These are phyloP conservation scores for Phyllachora maydis DNA, from an alignment of 2,329 filamentous ascomycete species.

Conservation along the genomic window DNA sequence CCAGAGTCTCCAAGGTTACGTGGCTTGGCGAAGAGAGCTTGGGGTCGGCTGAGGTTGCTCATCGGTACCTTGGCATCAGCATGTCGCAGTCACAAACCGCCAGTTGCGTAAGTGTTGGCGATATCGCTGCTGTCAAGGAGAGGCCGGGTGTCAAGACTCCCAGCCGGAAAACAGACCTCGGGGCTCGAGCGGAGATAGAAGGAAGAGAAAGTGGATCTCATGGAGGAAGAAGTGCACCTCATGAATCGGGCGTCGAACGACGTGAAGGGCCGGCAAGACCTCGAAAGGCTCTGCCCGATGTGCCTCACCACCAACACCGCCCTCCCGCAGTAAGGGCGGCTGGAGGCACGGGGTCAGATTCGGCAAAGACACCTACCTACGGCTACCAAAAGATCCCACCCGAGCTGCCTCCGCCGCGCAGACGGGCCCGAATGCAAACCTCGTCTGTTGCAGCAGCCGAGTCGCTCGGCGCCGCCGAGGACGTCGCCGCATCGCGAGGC, in stretches of 20 bases:
- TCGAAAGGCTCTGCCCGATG: slow-evolving; percentile 28
- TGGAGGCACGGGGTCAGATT: too few species aligned
- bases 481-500: too few species aligned
- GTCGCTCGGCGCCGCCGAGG: too few species aligned
- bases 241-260: slow-evolving; percentile 3
- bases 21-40: slow-evolving; percentile 34
- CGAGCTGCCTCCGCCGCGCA: too few species aligned
- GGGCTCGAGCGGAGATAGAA: too few species aligned
- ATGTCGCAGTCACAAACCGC: slow-evolving; percentile 42
- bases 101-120: slow-evolving; percentile 55
- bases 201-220: background rate
- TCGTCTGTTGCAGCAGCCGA: too few species aligned
- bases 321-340: too few species aligned
- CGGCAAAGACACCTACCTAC: too few species aligned
- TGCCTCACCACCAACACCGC: slow-evolving; percentile 35
- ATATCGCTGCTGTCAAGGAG: slow-evolving; percentile 62
- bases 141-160: slow-evolving; percentile 69
- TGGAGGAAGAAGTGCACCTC: slow-evolving; percentile 1
- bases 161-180: slow-evolving; percentile 30
- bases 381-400: too few species aligned
- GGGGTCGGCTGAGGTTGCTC: slow-evolving; percentile 22
- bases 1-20: slow-evolving; percentile 50
- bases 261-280: slow-evolving; percentile 11
- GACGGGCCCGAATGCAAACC: too few species aligned
- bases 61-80: slow-evolving; percentile 49